Conservation (phyloP, 2,329 filamentous ascomycete genomes). For the Herpomyces periplanetae region DNA sequence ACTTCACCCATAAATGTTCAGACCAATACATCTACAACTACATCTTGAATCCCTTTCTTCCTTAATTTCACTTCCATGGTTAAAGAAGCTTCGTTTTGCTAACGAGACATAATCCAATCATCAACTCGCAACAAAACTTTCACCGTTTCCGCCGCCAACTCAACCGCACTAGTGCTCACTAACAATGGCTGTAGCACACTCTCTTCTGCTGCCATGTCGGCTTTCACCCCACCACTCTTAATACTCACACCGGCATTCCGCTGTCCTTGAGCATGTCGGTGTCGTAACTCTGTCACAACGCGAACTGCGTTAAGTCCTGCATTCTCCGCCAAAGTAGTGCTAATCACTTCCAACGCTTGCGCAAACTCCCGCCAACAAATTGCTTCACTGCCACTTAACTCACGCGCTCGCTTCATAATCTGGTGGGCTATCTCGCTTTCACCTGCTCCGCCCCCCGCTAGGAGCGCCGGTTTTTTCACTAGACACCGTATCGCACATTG, state of each 20-base stretch:
- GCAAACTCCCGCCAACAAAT: slow-evolving; percentile 99
- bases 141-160: slow-evolving; percentile 85
- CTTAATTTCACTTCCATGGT: too few species aligned
- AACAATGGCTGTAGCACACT: slow-evolving; percentile 82
- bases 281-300: slow-evolving; percentile 76
- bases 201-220: slow-evolving; percentile 81
- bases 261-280: slow-evolving; percentile 77
- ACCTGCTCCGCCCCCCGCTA: slow-evolving; percentile 75
- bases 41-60: too few species aligned
- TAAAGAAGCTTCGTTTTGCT: too few species aligned
- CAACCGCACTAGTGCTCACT: slow-evolving; percentile 86
- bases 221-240: slow-evolving; percentile 82
- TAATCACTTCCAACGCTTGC: slow-evolving; percentile 82
- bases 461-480: slow-evolving; percentile 82
- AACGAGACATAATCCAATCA: too few species aligned
- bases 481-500: slow-evolving; percentile 88
- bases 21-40: too few species aligned
- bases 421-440: slow-evolving; percentile 83
- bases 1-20: too few species aligned
- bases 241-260: slow-evolving; percentile 90
- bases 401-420: slow-evolving; percentile 40
- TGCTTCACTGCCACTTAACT: slow-evolving; percentile 55
- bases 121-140: slow-evolving; percentile 55
- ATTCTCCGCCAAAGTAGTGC: slow-evolving; percentile 84
- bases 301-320: slow-evolving; percentile 93